These are phyloP conservation scores for Heterotrichella gracilis DNA, from an alignment of 352 stramenopile genomes.

Conservation along the genomic window DNA sequence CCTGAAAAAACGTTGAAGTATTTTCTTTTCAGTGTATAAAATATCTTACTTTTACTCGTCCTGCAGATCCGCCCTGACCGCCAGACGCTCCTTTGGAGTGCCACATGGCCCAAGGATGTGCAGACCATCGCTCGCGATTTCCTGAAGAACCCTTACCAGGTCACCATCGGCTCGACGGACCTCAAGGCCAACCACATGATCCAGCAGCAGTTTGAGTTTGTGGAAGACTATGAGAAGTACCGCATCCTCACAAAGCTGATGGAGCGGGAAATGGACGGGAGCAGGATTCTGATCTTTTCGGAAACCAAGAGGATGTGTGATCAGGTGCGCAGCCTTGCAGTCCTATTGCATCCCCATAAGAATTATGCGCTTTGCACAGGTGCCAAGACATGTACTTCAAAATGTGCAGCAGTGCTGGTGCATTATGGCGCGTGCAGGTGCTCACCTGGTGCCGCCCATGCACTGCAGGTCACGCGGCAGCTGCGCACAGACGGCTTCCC, in stretches of 20 bases:
- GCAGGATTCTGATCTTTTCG: constrained; percentile 84
- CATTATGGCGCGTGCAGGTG: too few species aligned
- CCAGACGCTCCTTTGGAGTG: constrained; percentile 93
- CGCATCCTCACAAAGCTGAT: constrained; percentile 33
- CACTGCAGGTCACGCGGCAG: constrained; percentile 64
- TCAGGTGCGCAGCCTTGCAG: too few species aligned
- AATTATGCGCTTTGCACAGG: too few species aligned
- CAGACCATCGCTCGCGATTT: constrained; percentile 78
- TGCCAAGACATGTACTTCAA: too few species aligned
- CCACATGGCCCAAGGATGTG: constrained; percentile 93
- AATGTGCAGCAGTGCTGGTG: too few species aligned
- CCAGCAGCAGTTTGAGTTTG: constrained; percentile 77
- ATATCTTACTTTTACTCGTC: too few species aligned
- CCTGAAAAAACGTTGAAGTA: too few species aligned
- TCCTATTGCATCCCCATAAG: too few species aligned
- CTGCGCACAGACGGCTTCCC: constrained; percentile 60
- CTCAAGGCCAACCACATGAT: constrained; percentile 88
- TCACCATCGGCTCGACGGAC: constrained; percentile 60
- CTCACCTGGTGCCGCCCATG: too few species aligned
- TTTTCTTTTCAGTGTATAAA: too few species aligned
- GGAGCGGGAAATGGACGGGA: constrained; percentile 44
- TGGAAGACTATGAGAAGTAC: constrained; percentile 37
- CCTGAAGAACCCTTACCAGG: constrained; percentile 75
- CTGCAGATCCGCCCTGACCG: constrained; percentile 77
- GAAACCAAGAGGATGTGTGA: constrained; percentile 93